Base-by-base conservation (phyloP, 2,329 filamentous ascomycete genomes). In the Penicillium rolfsii region DNA sequence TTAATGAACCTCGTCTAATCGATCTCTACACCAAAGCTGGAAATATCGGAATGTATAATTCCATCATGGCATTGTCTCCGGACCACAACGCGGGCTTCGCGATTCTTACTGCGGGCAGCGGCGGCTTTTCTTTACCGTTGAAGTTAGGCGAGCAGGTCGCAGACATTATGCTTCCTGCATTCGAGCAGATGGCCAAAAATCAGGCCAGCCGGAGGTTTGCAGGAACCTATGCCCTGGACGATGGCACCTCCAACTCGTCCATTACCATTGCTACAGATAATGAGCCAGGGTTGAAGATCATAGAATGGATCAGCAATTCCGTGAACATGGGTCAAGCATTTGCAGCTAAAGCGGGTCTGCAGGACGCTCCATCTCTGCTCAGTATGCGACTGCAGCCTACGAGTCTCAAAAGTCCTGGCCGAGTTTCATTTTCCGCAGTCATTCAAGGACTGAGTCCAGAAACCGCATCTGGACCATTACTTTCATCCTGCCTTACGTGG, bases 21-120 rank as follows among this genome's bases (percentile, higher is more conserved):
- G 67, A 71, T 12, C 45, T 71, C 4, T 73, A 71, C 56, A 66
- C 63, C 7, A 73, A 73, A 55, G 28, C 59, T 11, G 71, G 71
- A 2, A 66, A 71, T 11, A 22, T 73, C 2, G 66, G 62, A 1
- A 16, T 53, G n/a, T 73, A 73, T 35, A 67, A 65, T 2, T 59
- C 67, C 33, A 58, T 67, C 12, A 30, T 71, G 6, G 68, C 61
- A 3, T 48, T 73, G 3, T 67, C 64, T 5, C 70, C 68, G 12
- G 71, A 73, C 36, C 64, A 73, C 43, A 59, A 62, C 11, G 45
- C 64, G 3, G 71, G 71, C 0, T 70, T 71, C 52, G 61, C 62
- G 0, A 60, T 73, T 33, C 48, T 73, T 5, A 59, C 57, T 1
- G 69, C 70, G 2, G 67, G 68, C 5, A 22, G 22, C 4, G 57